Evolutionary conservation across 106 monocot genomes (phyloP), one percentile per base, ranked within the genome.

Genomic region (Dendrobium nobile): DNA sequence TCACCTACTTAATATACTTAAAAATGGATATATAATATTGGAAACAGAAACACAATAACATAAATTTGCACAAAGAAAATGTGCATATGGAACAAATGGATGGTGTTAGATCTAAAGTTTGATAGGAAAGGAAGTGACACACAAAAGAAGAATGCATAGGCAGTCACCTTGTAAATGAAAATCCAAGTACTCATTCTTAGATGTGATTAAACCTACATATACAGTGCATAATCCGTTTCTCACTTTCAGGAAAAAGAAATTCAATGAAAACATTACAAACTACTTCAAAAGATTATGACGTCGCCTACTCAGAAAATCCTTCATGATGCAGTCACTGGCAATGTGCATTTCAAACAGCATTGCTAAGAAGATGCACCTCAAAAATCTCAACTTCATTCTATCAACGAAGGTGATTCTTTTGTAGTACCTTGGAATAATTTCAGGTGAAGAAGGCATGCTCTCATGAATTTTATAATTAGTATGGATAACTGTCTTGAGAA

Each of bases 201-300:
- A 70, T 68, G 31, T 31, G 31, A 68, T 13, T 68, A 31, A 61
- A 68, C 31, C 8, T 31, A 31, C 68, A 68, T 2, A 68, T 68
- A 9, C 27, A 68, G 68, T 70, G 70, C 70, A 70, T 16, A 70
- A 37, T 70, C 13, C 28, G 37, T 33, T 70, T 16, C 15, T 18
- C 10, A 26, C 37, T 70, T 70, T 37, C 9, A 37, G 13, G 0
- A 70, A 16, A 70, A 70, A 16, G 16, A 70, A 70, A 70, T 70
- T 16, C 31, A 70, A 64, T n/a, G 64, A 64, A n/a, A 70, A 16
- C 70, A 68, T 68, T 68, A 11, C 68, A 70, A 70, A 70, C 16
- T 70, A 37, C 4, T 33, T 70, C 37, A 70, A 37, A 37, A 37
- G 33, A 4, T 70, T 37, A 70, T 37, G 7, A 13, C 0, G 51